A percentile compares a stretch with the other conserved stretches of the same genome.
These are phyloP conservation scores for Gentiana macrophylla DNA, from an alignment of 257 asterid species.

Conservation along the genomic window DNA sequence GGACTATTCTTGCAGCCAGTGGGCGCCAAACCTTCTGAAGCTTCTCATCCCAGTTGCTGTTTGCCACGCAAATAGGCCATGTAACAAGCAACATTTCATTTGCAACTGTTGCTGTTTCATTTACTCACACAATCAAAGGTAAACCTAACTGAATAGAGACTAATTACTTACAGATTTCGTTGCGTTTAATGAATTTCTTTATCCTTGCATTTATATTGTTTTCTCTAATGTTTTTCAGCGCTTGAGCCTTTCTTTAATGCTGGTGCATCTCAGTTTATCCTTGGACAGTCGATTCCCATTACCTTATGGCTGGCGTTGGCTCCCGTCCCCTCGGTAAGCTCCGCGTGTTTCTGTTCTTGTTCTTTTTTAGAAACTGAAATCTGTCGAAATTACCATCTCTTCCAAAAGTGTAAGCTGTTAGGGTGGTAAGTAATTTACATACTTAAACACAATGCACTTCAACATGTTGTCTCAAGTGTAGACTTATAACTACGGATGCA, in stretches of 20 bases:
- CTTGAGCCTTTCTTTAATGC: slow-evolving; percentile 99
- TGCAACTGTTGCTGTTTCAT: slow-evolving; percentile 90
- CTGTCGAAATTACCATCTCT: too few relatives aligned
- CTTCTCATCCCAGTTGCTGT: slow-evolving; percentile 77
- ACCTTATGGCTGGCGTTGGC: slow-evolving; percentile 85
- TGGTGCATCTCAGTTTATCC: slow-evolving; percentile 93
- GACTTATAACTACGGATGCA: too few relatives aligned
- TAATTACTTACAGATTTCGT: background rate
- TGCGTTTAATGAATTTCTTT: background rate
- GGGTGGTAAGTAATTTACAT: too few relatives aligned
- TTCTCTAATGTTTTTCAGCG: slow-evolving; percentile 39
- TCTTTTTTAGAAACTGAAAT: background rate
- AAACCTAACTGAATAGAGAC: background rate
- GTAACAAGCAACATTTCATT: slow-evolving; percentile 76
- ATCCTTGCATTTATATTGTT: slow-evolving; percentile 1
- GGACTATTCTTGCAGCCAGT: slow-evolving; percentile 45
- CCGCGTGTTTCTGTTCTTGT: slow-evolving; percentile 2
- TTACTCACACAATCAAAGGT: slow-evolving; percentile 96
- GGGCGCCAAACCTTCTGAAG: slow-evolving; percentile 58
- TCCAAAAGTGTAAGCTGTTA: too few relatives aligned
- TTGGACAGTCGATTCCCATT: slow-evolving; percentile 81
- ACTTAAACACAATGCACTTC: too few relatives aligned
- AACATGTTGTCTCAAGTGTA: too few relatives aligned
- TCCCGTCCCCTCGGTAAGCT: slow-evolving; percentile 81
- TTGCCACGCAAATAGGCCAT: slow-evolving; percentile 81